These are phyloP conservation scores for Kondoa subrosea DNA, from an alignment of 768 basidiomycete species.

Conservation along the genomic window DNA sequence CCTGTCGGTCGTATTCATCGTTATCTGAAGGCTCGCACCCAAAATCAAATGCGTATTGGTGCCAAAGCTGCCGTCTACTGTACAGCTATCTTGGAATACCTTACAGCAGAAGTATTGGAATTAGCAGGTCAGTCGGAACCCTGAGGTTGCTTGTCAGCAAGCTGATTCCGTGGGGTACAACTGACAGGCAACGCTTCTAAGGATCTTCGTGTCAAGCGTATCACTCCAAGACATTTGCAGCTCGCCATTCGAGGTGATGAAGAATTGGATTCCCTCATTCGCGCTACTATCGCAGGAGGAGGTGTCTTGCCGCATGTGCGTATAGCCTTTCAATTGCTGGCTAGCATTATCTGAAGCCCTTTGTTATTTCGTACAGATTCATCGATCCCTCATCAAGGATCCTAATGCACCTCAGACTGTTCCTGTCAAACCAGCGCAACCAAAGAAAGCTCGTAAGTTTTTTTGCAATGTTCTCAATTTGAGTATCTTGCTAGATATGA, in stretches of 20 bases:
- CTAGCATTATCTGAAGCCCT: background rate
- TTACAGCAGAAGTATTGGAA: slow-evolving; percentile 90
- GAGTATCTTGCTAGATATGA: background rate
- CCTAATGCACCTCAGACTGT: background rate
- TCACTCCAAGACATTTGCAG: slow-evolving; percentile 87
- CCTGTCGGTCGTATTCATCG: slow-evolving; percentile 96
- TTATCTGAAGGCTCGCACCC: slow-evolving; percentile 78
- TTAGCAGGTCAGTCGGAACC: slow-evolving; percentile 54
- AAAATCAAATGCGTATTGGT: slow-evolving; percentile 85
- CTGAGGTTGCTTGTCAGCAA: background rate
- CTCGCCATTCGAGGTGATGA: slow-evolving; percentile 93
- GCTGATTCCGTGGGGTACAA: background rate
- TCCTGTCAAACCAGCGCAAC: background rate
- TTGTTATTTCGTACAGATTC: background rate
- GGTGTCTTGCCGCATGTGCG: slow-evolving; percentile 23
- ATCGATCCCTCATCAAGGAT: slow-evolving; percentile 9
- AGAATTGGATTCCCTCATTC: slow-evolving; percentile 86
- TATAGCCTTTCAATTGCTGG: background rate
- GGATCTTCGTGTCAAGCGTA: slow-evolving; percentile 90
- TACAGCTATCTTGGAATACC: slow-evolving; percentile 86
- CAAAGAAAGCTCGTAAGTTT: background rate
- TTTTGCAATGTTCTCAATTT: background rate
- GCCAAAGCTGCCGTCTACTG: slow-evolving; percentile 97
- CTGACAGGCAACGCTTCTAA: slow-evolving; percentile 78
- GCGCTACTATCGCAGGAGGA: slow-evolving; percentile 66